Evolutionary conservation across 441 rosid species (phyloP).

Genomic region (Bocquillonia castaneifolia): DNA sequence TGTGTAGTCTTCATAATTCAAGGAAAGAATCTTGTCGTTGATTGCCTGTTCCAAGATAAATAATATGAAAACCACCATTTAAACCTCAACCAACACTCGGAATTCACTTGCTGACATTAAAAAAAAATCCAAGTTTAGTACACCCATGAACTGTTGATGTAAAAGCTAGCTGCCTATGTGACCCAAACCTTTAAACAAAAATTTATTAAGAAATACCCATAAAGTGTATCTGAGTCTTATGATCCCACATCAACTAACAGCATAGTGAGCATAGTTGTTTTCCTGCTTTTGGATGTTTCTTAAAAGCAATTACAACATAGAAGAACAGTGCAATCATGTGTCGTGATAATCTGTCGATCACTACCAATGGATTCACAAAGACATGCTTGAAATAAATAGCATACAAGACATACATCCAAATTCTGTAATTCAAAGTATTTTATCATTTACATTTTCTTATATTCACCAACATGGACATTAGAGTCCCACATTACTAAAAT

Average conservation of each 20-base stretch:
- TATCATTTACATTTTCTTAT: conserved; percentile 1
- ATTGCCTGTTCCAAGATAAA: conserved; percentile 58
- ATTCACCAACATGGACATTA: not conserved
- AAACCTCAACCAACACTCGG: not conserved
- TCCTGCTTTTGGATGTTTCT: not conserved
- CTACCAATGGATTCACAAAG: not conserved
- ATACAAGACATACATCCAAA: not conserved
- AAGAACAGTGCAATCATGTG: not conserved
- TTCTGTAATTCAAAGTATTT: not conserved
- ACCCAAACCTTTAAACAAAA: not conserved
- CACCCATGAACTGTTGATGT: not conserved
- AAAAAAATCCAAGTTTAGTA: not conserved
- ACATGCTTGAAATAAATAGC: not conserved
- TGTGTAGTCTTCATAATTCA: conserved; percentile 64
- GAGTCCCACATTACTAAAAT: no score
- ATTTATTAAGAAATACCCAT: not conserved
- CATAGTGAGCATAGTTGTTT: not conserved
- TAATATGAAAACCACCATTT: conserved; percentile 10
- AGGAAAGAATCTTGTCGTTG: conserved; percentile 67
- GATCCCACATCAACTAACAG: not conserved
- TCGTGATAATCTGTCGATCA: not conserved
- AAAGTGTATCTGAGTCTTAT: not conserved
- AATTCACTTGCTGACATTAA: not conserved
- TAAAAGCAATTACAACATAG: not conserved
- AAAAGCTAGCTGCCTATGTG: not conserved